phyloP scores from a whole-genome alignment of 441 rosid genomes.

The Erodium trifolium region DNA sequence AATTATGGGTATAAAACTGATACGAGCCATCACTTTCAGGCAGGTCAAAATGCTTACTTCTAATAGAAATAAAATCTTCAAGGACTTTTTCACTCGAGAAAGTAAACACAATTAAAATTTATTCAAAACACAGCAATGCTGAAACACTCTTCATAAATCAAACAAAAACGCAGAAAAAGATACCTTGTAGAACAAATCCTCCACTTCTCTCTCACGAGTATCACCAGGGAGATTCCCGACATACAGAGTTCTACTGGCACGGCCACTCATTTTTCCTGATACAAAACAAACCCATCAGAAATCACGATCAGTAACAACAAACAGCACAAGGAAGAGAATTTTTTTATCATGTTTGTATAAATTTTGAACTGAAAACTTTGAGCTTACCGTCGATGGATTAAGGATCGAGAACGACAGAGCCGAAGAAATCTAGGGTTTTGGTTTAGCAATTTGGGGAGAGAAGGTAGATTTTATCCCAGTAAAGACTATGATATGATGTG shows the following conservation, averaged over 20 bases:
- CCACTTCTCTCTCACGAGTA: constrained; percentile 91
- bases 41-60: too few relatives aligned
- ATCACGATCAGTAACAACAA: neutral
- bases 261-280: constrained; percentile 17
- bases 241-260: constrained; percentile 86
- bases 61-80: too few relatives aligned
- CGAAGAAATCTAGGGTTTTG: neutral
- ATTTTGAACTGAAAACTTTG: neutral
- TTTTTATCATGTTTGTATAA: too few relatives aligned
- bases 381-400: neutral
- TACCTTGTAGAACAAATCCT: constrained; percentile 53
- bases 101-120: neutral
- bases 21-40: too few relatives aligned
- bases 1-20: too few relatives aligned
- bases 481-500: neutral
- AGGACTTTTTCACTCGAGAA: too few relatives aligned
- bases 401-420: neutral
- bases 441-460: neutral
- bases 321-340: neutral
- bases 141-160: neutral
- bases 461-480: neutral
- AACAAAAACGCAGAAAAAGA: neutral
- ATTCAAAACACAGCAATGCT: neutral
- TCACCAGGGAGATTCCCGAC: constrained; percentile 97
- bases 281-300: constrained; percentile 1